Evolutionary conservation across 768 basidiomycete genomes (phyloP), one percentile per base, ranked within the genome.

Genomic region (Gyrodon lividus): DNA sequence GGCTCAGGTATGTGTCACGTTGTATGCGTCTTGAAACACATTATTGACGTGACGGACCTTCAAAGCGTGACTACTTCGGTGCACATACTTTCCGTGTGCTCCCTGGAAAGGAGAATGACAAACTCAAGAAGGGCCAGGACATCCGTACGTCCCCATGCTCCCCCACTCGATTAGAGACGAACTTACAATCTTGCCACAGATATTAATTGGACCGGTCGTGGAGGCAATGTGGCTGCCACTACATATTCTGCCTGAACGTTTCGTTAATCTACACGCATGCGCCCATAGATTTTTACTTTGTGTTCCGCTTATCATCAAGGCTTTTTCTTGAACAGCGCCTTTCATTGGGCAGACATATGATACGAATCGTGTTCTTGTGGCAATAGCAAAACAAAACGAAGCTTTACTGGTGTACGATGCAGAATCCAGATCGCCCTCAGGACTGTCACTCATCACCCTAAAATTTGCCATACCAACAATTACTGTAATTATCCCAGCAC

Each of bases 201-300:
- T 76, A 79, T 96, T 76, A 98, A 97, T 80, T 98, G 96, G 96
- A 98, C 95, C 60, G 96, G 96, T 41, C 92, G 92, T 59, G 96
- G 96, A 45, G 96, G 96, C 59, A 92, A 86, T 60, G 93, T 96
- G 50, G 92, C 96, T 48, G 88, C 94, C 34, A 86, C 83, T 55
- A 84, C 87, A 46, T 98, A 98, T 81, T 73, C 73, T 59, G 86
- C 82, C 55, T 87, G 76, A 72, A 55, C 28, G 40, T 43, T 37
- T 34, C n/a, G 14, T 46, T 23, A 13, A 19, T 30, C 26, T 50
- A 43, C n/a, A 41, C 31, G 41, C 47, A 13, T 58, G 48, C 57
- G 26, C 34, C 38, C 46, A 48, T 61, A 60, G 63, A 66, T 50
- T 61, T 35, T 24, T 41, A 41, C 44, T 51, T 22, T 42, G 40